Evolutionary conservation across 768 basidiomycete species (phyloP).

Genomic region (Hericium rajendrae): DNA sequence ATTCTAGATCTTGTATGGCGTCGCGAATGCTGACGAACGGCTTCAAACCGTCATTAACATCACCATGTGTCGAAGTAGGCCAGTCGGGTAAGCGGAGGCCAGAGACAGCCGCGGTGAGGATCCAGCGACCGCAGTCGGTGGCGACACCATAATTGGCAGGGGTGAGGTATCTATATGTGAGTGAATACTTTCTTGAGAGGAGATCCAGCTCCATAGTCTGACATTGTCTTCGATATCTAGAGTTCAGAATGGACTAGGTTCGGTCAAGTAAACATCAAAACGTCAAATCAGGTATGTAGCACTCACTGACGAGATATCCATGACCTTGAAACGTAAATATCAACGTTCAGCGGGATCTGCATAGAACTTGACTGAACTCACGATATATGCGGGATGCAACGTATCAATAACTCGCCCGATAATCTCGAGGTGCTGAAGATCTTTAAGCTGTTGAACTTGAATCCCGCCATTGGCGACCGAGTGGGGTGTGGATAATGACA

Average conservation of each 20-base stretch:
- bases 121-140: neutral
- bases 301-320: neutral
- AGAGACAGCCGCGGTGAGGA: neutral
- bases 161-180: neutral
- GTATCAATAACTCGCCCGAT: neutral
- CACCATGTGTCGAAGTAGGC: neutral
- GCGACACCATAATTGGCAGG: neutral
- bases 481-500: neutral
- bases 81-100: neutral
- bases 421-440: neutral
- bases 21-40: neutral
- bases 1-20: neutral
- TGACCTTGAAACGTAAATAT: neutral
- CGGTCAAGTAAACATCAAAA: neutral
- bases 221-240: neutral
- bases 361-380: neutral
- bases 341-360: neutral
- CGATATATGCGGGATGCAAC: neutral
- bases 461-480: neutral
- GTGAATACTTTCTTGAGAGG: neutral
- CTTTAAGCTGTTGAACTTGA: neutral
- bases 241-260: neutral
- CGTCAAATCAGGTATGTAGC: neutral
- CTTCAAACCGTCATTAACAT: neutral
- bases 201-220: neutral